Evolutionary conservation across 225 moss, liverwort and hornwort genomes (phyloP).

Genomic region (Physcomitrellopsis africana): DNA sequence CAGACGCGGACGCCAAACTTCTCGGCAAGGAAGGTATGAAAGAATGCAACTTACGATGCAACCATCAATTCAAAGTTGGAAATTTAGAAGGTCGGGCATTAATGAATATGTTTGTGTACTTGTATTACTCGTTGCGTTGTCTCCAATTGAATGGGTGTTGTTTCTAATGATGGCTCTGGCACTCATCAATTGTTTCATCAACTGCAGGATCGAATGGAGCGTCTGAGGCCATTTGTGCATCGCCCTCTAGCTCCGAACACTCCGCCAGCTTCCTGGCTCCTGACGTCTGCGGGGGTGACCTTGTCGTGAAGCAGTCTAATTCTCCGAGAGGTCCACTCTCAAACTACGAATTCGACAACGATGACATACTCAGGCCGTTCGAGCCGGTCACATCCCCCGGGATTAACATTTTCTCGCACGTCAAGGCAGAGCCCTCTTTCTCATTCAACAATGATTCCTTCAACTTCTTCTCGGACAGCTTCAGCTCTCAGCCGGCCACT

Average conservation of each 20-base stretch:
- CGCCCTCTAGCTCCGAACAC: slow-evolving; percentile 52
- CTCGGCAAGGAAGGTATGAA: no score
- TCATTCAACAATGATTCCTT: slow-evolving; percentile 41
- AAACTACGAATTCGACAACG: slow-evolving; percentile 44
- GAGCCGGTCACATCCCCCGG: no score
- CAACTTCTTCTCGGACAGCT: slow-evolving; percentile 35
- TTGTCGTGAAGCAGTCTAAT: slow-evolving; percentile 34
- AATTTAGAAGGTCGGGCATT: no score
- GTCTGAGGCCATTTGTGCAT: slow-evolving; percentile 30
- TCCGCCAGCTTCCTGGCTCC: neutral
- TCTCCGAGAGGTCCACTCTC: slow-evolving; percentile 55
- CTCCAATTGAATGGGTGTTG: neutral
- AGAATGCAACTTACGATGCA: no score
- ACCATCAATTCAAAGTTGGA: no score
- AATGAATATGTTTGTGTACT: neutral
- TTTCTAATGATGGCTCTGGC: neutral
- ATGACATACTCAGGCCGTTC: no score
- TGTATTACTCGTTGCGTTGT: neutral
- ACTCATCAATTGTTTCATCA: neutral
- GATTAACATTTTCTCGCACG: slow-evolving; percentile 16
- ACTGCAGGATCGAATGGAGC: slow-evolving; percentile 5
- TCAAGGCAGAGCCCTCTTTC: slow-evolving; percentile 39
- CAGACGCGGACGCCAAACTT: no score
- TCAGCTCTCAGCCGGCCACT: neutral
- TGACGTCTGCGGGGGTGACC: neutral